Base-by-base conservation (phyloP, 2,329 filamentous ascomycete species). In the Chrysosporium queenslandicum region DNA sequence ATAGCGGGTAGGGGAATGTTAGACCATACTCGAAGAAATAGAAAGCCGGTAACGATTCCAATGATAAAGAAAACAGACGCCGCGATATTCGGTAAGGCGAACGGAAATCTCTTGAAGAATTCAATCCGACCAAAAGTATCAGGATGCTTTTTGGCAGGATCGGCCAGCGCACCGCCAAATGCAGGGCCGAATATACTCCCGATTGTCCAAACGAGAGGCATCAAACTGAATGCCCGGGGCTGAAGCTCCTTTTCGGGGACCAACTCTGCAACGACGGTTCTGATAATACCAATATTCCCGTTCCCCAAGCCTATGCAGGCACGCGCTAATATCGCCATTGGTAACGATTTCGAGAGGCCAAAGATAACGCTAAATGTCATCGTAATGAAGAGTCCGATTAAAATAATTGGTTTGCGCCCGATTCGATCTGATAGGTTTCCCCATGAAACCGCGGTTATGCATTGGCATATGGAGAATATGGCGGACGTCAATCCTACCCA, bases 251-350 rank as follows among this genome's bases (percentile, higher is more conserved):
- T 88, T 66, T 92, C 82, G 0, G 88, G 86, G 1, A 95, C 89
- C 77, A 96, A 82, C 67, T 96, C 91, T 0, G 91, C 91, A 1
- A 96, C 89, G 72, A 92, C 88, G 14, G 88, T 94, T 58, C 90
- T 75, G 57, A 96, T 84, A 56, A 96, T 96, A 1, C 92, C 86
- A n/a, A 91, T 84, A 64, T 96, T 97, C 50, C 91, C 92, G 64
- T 95, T 96, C 41, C 86, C 83, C 8, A 83, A 77, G 1, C 92
- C 91, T 60, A 87, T 79, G n/a, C 96, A 72, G 5, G 82, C 85
- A 63, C 91, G 80, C 11, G 87, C 79, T 3, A 76, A 66, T 37
- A 98, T 83, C 0, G 90, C 86, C 86, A 92, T 90, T 2, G 80
- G 70, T 8, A 97, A 70, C 57, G 77, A 87, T 2, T 78, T 85